phyloP scores from a whole-genome alignment of 768 basidiomycete species.

The Grammothele lineata region DNA sequence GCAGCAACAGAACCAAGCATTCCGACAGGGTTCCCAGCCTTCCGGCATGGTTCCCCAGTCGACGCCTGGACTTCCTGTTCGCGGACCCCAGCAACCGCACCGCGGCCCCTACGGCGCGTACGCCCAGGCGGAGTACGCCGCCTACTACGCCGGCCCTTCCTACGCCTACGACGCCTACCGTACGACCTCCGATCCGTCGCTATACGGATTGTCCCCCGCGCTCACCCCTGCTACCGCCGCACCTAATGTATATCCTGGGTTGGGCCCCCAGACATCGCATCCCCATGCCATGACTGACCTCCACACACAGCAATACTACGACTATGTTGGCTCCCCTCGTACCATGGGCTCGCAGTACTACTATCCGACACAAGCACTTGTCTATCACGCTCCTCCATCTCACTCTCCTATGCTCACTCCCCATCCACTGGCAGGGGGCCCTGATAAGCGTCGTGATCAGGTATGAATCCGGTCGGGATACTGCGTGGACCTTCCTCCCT shows the following conservation, averaged over 20 bases:
- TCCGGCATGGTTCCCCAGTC: constrained; percentile 25
- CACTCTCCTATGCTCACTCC: constrained; percentile 56
- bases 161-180: constrained; percentile 49
- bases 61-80: constrained; percentile 32
- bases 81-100: constrained; percentile 40
- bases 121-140: constrained; percentile 53
- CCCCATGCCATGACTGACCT: constrained; percentile 37
- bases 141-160: constrained; percentile 52
- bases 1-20: constrained; percentile 25
- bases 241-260: constrained; percentile 46
- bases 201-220: constrained; percentile 46
- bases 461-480: constrained; percentile 35
- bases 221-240: constrained; percentile 38
- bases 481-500: too few species aligned
- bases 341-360: constrained; percentile 55
- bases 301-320: constrained; percentile 54
- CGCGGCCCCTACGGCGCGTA: constrained; percentile 47
- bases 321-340: constrained; percentile 46
- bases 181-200: constrained; percentile 41
- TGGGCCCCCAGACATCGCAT: constrained; percentile 39
- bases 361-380: constrained; percentile 54
- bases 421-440: constrained; percentile 37
- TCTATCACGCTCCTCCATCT: constrained; percentile 50
- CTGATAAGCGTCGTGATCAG: constrained; percentile 59
- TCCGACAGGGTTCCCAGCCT: constrained; percentile 34